Percentiles rank a stretch among this genome's conserved stretches.
Conservation (phyloP, 208 protist genomes). For the Novymonas esmeraldas region DNA sequence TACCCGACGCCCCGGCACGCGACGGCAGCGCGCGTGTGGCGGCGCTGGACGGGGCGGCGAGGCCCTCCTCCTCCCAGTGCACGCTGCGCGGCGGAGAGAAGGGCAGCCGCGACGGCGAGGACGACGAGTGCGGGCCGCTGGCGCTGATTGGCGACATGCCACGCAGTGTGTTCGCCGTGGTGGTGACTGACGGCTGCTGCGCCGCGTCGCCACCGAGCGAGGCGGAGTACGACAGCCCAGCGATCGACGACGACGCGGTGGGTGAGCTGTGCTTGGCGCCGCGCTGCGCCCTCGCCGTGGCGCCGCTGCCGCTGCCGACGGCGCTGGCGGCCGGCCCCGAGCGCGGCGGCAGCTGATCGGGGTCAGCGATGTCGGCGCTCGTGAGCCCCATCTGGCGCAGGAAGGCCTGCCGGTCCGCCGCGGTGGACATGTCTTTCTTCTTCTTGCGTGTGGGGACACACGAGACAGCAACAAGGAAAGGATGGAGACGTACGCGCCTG, state of each 20-base stretch:
- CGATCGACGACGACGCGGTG: slow-evolving; percentile 16
- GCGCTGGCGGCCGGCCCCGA: neutral
- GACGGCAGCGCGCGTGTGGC: neutral
- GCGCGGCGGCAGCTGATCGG: slow-evolving; percentile 17
- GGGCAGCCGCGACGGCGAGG: neutral
- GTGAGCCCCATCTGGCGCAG: slow-evolving; percentile 80
- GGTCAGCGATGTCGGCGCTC: slow-evolving; percentile 67
- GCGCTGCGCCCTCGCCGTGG: neutral
- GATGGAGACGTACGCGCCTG: too few relatives aligned
- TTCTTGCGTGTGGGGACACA: slow-evolving; percentile 1
- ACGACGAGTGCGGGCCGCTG: slow-evolving; percentile 9
- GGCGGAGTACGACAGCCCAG: slow-evolving; percentile 26
- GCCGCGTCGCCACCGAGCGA: slow-evolving; percentile 18
- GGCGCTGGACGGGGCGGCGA: slow-evolving; percentile 1
- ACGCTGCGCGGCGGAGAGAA: slow-evolving; percentile 2
- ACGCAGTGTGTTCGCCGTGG: neutral
- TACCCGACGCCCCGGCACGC: neutral
- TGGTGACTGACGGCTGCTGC: neutral
- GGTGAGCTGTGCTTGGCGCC: neutral
- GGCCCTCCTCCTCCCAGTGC: slow-evolving; percentile 11
- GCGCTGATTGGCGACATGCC: neutral
- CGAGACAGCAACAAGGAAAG: slow-evolving; percentile 26
- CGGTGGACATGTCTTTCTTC: slow-evolving; percentile 23
- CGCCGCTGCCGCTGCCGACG: neutral
- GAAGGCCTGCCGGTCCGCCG: slow-evolving; percentile 67